Evolutionary conservation across 225 moss, liverwort and hornwort genomes (phyloP), one percentile per base, ranked within the genome.

Genomic region (Marchantia polymorpha): DNA sequence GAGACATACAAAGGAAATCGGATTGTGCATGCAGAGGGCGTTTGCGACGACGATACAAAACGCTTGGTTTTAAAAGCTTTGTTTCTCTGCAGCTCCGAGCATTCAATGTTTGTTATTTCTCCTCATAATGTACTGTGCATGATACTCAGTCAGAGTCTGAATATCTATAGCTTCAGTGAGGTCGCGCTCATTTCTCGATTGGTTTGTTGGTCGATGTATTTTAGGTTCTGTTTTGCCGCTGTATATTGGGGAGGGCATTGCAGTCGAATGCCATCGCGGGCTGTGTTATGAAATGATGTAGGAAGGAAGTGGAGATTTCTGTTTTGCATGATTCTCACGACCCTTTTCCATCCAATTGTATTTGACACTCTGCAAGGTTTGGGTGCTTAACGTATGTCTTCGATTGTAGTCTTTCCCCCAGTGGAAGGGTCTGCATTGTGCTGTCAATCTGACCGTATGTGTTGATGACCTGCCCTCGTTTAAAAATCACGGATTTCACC

Each of bases 31-130:
- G n/a, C n/a, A n/a, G n/a, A n/a, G n/a, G n/a, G n/a, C n/a, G n/a
- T n/a, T n/a, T n/a, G n/a, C n/a, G n/a, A n/a, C n/a, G n/a, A n/a
- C n/a, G n/a, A n/a, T n/a, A n/a, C n/a, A n/a, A n/a, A n/a, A n/a
- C n/a, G n/a, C n/a, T n/a, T n/a, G n/a, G n/a, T n/a, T n/a, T n/a
- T n/a, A n/a, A n/a, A n/a, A n/a, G n/a, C n/a, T n/a, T n/a, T n/a
- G n/a, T n/a, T n/a, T n/a, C n/a, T 59, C n/a, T 8, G 31, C 67
- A 6, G 71, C 71, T 71, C 48, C 71, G 71, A 71, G 71, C 71
- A 46, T 71, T 71, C 47, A 71, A 71, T 71, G 71, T 71, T 46
- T 71, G 71, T 10, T 71, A 31, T 46, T 48, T 7, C 71, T 46
- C 5, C 71, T 10, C 7, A 65, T 19, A 19, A 20, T 9, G 58